phyloP scores from a whole-genome alignment of 2,329 filamentous ascomycete genomes.

The Colletotrichum destructivum region DNA sequence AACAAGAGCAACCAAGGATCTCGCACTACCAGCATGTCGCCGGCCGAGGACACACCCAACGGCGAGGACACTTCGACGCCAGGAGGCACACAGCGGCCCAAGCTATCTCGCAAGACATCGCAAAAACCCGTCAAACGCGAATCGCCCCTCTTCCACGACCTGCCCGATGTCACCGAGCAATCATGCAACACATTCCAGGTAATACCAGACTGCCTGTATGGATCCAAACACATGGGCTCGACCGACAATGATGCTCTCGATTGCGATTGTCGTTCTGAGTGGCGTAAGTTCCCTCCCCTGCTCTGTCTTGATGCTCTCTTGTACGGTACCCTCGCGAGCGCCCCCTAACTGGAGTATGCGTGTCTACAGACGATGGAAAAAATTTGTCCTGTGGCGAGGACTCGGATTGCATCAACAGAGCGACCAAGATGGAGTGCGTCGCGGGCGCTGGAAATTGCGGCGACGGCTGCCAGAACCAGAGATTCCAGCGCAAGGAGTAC shows the following conservation, averaged over 20 bases:
- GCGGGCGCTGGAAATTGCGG: constrained; percentile 87
- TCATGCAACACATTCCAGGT: constrained; percentile 84
- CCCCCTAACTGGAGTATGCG: constrained; percentile 34
- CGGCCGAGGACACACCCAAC: constrained; percentile 62
- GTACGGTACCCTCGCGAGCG: constrained; percentile 40
- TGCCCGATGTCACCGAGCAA: constrained; percentile 84
- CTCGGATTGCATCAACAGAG: constrained; percentile 98
- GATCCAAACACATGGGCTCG: constrained; percentile 89
- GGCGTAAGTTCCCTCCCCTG: constrained; percentile 77
- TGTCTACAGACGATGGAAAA: constrained; percentile 66
- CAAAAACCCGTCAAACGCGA: constrained; percentile 67
- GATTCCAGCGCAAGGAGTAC: constrained; percentile 92
- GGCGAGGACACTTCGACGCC: constrained; percentile 65
- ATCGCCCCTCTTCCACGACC: constrained; percentile 78
- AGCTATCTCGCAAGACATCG: constrained; percentile 52
- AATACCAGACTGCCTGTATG: constrained; percentile 90
- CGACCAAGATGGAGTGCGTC: constrained; percentile 97
- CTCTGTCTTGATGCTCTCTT: constrained; percentile 33
- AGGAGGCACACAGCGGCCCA: constrained; percentile 72
- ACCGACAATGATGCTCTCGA: constrained; percentile 93
- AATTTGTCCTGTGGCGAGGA: constrained; percentile 96
- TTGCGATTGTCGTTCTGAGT: constrained; percentile 95
- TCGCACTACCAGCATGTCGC: constrained; percentile 60
- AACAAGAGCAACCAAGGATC: constrained; percentile 57
- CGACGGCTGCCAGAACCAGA: constrained; percentile 90